Base-by-base conservation (phyloP, 148 eudicot genomes). In the Rhododendron ovatum region DNA sequence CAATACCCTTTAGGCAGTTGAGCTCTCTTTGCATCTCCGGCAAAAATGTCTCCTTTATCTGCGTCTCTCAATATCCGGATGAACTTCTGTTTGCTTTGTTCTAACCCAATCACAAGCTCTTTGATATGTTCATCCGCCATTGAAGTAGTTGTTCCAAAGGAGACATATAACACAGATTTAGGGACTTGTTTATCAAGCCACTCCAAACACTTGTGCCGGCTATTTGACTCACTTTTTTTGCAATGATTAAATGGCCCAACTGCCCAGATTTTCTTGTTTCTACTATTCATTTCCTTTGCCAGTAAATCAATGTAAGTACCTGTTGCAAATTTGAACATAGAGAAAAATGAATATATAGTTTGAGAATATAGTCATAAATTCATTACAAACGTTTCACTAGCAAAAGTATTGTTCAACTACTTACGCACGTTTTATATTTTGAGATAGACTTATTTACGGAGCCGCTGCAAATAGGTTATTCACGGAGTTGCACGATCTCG, bases 251-350 rank as follows among this genome's bases (percentile, higher is more conserved):
- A 48, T 24, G 85, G 85, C 39, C 80, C 80, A 50, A 84, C 17
- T 1, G 91, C 91, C 61, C 84, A 91, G 15, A 79, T 53, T 39
- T 83, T 80, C 11, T 75, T 84, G 73, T 7, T 47, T 26, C 1
- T 61, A 1, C 69, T 6, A 1, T 61, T 61, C 28, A 88, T 81
- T 28, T 86, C 82, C 47, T 86, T 85, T 15, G 24, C 28, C 11
- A 88, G 84, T 7, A 90, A 76, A 48, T 90, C 86, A 28, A 90
- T 28, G 85, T 67, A 90, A 59, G 48, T 48, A 61, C 69, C 69
- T 61, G 69, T 61, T 5, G 61, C 69, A 24, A 18, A 18, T 18
- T 59, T 55, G 1, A 55, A 4, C 1, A 55, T 2, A 17, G 3
- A 13, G 3, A 2, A 17, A 55, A 55, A 55, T 17, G 20, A 17